These are phyloP conservation scores for Neurospora sp. DNA, from an alignment of 495 filamentous ascomycete genomes.

Conservation along the genomic window DNA sequence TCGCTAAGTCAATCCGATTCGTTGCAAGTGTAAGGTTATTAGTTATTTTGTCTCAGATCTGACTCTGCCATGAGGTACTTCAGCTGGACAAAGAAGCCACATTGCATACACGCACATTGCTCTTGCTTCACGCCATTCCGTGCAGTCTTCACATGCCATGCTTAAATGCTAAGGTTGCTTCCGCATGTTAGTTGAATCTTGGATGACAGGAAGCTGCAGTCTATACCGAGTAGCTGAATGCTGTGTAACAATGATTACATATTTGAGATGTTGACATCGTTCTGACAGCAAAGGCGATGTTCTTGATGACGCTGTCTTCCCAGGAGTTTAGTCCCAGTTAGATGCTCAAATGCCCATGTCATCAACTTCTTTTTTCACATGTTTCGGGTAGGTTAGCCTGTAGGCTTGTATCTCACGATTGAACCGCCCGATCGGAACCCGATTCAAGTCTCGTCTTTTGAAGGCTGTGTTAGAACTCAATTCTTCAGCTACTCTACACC, in stretches of 20 bases:
- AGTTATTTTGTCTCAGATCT: not conserved
- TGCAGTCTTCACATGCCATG: not conserved
- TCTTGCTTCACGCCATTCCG: not conserved
- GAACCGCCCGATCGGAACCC: not conserved
- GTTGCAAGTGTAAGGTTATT: not conserved
- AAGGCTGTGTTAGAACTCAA: too few relatives aligned
- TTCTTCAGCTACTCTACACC: too few relatives aligned
- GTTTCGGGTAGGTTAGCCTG: not conserved
- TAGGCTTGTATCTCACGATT: not conserved
- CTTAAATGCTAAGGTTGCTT: not conserved
- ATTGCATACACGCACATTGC: not conserved
- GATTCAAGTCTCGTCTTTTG: not conserved
- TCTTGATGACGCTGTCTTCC: too few relatives aligned
- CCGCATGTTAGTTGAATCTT: not conserved
- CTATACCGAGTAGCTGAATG: not conserved
- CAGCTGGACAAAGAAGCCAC: not conserved
- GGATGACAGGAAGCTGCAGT: not conserved
- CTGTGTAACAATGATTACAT: not conserved
- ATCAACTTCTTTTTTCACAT: not conserved
- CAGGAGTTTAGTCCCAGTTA: not conserved
- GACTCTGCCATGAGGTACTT: not conserved
- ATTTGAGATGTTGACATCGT: not conserved
- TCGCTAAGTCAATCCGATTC: not conserved
- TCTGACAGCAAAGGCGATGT: not conserved
- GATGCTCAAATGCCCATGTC: not conserved